Evolutionary conservation across 2,329 filamentous ascomycete species (phyloP).

Genomic region (Fusarium pininemorale): DNA sequence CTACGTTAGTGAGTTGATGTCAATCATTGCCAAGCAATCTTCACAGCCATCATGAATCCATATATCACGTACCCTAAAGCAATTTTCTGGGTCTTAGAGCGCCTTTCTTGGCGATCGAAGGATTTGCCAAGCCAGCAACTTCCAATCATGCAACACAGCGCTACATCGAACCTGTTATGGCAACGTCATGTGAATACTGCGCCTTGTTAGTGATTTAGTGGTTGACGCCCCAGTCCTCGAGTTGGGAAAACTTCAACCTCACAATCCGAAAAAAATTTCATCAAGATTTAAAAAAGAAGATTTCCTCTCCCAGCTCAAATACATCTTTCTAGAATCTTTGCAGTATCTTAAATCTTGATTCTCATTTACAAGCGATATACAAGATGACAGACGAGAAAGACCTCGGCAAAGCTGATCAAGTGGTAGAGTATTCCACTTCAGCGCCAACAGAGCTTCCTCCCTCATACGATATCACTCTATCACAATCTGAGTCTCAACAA

Average conservation of each 20-base stretch:
- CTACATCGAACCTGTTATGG: neutral
- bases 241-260: neutral
- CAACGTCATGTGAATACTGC: slow-evolving; percentile 2
- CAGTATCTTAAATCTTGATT: neutral
- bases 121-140: neutral
- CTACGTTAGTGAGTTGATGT: neutral
- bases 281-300: neutral
- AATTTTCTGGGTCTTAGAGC: too few species aligned
- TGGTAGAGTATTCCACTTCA: neutral
- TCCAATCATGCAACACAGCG: neutral
- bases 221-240: neutral
- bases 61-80: neutral
- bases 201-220: neutral
- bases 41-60: neutral
- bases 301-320: rapidly evolving
- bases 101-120: neutral
- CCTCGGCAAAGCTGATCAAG: neutral
- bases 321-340: neutral
- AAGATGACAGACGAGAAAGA: neutral
- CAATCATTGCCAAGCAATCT: neutral
- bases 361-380: neutral
- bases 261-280: too few species aligned
- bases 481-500: neutral
- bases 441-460: neutral
- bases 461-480: slow-evolving; percentile 3